phyloP scores from a whole-genome alignment of 192 early-diverging fungal species.

The Coemansia biformis region DNA sequence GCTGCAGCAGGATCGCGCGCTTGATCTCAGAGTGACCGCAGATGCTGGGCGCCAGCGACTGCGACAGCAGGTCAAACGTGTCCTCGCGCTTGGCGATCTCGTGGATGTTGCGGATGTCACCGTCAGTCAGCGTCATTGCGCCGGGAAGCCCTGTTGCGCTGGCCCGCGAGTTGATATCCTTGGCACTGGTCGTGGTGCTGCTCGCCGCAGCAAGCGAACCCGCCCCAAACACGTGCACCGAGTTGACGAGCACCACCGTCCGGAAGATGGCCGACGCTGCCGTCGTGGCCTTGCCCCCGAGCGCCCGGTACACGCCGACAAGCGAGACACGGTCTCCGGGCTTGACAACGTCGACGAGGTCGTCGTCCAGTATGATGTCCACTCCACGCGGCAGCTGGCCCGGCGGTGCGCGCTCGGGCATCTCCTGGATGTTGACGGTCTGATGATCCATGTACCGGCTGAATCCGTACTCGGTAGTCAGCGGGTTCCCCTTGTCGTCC shows the following conservation, averaged over 20 bases:
- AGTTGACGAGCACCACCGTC: constrained; percentile 84
- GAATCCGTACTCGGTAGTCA: constrained; percentile 90
- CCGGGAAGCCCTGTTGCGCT: constrained; percentile 40
- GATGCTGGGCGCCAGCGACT: constrained; percentile 85
- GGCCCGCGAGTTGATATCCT: constrained; percentile 24
- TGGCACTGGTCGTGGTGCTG: constrained; percentile 4
- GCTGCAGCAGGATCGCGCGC: constrained; percentile 83
- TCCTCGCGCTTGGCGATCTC: constrained; percentile 64
- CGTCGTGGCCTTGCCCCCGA: constrained; percentile 74
- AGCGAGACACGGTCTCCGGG: constrained; percentile 94
- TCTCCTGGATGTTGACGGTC: constrained; percentile 92
- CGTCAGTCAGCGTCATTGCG: constrained; percentile 68
- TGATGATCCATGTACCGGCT: constrained; percentile 90
- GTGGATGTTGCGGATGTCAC: constrained; percentile 82
- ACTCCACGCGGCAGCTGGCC: constrained; percentile 90
- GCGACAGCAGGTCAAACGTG: constrained; percentile 74
- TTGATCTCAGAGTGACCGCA: constrained; percentile 93
- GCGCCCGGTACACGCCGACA: constrained; percentile 85
- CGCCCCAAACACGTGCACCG: constrained; percentile 66
- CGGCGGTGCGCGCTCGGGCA: constrained; percentile 95
- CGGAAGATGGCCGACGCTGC: constrained; percentile 80
- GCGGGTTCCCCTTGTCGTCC: constrained; percentile 86
- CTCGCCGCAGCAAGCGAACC: constrained; percentile 66
- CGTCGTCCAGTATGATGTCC: constrained; percentile 93
- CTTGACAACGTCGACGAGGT: constrained; percentile 91